Evolutionary conservation across 225 moss, liverwort and hornwort species (phyloP).

Genomic region (Takakia lepidozioides): DNA sequence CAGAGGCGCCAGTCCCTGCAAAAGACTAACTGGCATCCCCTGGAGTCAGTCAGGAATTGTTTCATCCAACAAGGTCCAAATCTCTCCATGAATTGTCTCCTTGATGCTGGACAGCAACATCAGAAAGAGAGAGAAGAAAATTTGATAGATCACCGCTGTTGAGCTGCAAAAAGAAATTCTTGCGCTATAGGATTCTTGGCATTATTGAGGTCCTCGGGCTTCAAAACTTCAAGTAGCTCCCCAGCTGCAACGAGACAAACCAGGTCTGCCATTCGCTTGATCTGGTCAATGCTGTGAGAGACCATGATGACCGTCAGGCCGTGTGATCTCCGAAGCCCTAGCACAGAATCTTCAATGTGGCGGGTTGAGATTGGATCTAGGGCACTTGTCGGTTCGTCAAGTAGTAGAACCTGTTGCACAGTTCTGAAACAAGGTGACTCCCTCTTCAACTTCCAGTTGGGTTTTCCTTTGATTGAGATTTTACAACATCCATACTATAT

Average conservation of each 20-base stretch:
- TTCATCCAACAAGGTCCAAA: too few relatives aligned
- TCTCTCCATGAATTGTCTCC: too few relatives aligned
- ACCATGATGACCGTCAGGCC: slow-evolving; percentile 44
- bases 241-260: slow-evolving; percentile 33
- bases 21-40: too few relatives aligned
- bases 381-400: slow-evolving; percentile 60
- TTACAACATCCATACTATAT: too few relatives aligned
- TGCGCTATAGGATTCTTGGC: slow-evolving; percentile 24
- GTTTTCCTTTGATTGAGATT: too few relatives aligned
- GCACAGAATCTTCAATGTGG: slow-evolving; percentile 42
- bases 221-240: slow-evolving; percentile 29
- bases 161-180: slow-evolving; percentile 33
- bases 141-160: too few relatives aligned
- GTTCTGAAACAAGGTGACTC: background rate
- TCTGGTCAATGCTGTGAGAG: slow-evolving; percentile 55
- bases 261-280: slow-evolving; percentile 28
- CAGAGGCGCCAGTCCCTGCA: too few relatives aligned
- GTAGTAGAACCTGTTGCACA: slow-evolving; percentile 30
- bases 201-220: slow-evolving; percentile 20
- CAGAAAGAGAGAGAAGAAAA: too few relatives aligned
- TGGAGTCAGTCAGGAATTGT: too few relatives aligned
- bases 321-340: slow-evolving; percentile 15
- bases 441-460: too few relatives aligned
- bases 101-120: too few relatives aligned
- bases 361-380: slow-evolving; percentile 46